phyloP scores from a whole-genome alignment of 441 rosid species.

The Erodium texanum region DNA sequence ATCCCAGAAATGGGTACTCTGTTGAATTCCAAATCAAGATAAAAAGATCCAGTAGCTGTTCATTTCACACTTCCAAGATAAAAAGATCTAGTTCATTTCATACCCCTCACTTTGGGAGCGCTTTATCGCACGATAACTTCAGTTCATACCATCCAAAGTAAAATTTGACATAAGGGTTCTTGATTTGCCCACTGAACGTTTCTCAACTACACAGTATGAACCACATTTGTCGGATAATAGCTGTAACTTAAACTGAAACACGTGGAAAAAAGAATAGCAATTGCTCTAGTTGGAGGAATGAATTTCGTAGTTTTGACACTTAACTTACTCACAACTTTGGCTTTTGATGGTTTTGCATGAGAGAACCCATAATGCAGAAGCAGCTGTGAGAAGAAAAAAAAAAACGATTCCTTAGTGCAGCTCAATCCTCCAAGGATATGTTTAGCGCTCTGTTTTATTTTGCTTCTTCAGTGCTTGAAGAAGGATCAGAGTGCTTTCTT shows the following conservation, averaged over 20 bases:
- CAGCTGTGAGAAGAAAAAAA: not conserved
- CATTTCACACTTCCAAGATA: not conserved
- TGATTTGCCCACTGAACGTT: not conserved
- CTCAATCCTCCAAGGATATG: slow-evolving; percentile 1
- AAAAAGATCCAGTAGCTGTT: not conserved
- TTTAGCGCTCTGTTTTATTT: slow-evolving; percentile 21
- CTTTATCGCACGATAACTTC: not conserved
- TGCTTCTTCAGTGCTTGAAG: slow-evolving; percentile 19
- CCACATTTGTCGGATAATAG: not conserved
- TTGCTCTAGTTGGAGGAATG: not conserved
- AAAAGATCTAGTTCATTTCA: not conserved
- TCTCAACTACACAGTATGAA: not conserved
- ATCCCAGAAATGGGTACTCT: not conserved
- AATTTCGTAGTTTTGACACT: not conserved
- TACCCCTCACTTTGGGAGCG: not conserved
- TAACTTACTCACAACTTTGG: not conserved
- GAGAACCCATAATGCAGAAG: slow-evolving; percentile 1
- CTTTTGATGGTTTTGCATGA: not conserved
- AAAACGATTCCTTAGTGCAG: not conserved
- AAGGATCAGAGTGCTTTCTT: slow-evolving; percentile 40
- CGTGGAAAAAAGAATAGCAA: not conserved
- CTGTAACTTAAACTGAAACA: not conserved
- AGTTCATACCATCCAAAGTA: not conserved
- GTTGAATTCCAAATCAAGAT: not conserved
- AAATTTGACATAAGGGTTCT: not conserved